These are phyloP conservation scores for Venturia carpophila DNA, from an alignment of 2,329 filamentous ascomycete genomes.

Conservation along the genomic window DNA sequence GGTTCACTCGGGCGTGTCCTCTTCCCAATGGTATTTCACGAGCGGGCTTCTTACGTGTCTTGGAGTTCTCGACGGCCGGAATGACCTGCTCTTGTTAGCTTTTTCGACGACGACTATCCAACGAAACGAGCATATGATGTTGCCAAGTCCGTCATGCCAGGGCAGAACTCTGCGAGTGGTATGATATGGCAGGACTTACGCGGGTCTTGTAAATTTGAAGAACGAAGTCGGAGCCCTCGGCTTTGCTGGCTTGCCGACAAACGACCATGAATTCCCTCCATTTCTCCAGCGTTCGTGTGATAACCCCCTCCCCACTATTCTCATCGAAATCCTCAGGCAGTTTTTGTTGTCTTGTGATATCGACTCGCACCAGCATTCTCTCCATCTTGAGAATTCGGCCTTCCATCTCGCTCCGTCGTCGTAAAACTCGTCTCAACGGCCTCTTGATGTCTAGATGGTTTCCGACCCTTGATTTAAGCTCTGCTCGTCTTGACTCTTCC, in stretches of 20 bases:
- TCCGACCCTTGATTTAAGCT: conserved; percentile 33
- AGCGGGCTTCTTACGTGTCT: conserved; percentile 47
- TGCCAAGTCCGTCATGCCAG: neutral
- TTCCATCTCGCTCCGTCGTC: conserved; percentile 29
- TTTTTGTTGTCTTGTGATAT: conserved; percentile 42
- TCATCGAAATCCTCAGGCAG: conserved; percentile 56
- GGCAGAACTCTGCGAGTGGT: neutral
- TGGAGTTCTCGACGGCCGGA: conserved; percentile 48
- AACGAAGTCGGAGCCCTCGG: conserved; percentile 46
- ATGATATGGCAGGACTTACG: neutral
- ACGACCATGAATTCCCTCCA: conserved; percentile 59
- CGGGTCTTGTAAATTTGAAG: conserved; percentile 55
- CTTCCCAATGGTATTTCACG: conserved; percentile 50
- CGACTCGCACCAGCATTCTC: conserved; percentile 58
- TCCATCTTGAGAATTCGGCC: conserved; percentile 61
- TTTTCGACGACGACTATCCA: conserved; percentile 21
- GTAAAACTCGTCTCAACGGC: conserved; percentile 20
- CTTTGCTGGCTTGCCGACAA: conserved; percentile 49
- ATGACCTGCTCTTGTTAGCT: conserved; percentile 37
- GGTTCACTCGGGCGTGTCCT: conserved; percentile 49
- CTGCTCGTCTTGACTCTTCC: conserved; percentile 32
- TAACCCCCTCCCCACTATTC: conserved; percentile 52
- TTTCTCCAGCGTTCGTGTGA: conserved; percentile 52
- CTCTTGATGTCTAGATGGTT: conserved; percentile 32
- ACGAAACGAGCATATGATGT: neutral